Evolutionary conservation across 176 grass and related monocot genomes (phyloP).

Genomic region (Puya raimondii): DNA sequence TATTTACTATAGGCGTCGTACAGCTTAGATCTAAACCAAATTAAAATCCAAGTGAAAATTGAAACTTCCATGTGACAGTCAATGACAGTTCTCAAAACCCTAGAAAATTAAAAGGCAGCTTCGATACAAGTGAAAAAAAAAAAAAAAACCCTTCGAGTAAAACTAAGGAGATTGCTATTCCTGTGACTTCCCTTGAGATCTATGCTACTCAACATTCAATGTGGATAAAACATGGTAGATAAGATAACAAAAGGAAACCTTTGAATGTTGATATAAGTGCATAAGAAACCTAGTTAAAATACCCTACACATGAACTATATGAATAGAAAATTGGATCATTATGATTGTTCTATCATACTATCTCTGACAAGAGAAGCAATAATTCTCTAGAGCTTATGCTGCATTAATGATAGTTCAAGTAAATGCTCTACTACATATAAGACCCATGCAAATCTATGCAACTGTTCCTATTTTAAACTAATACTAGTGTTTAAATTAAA

Average conservation of each 20-base stretch:
- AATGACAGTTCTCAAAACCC: conserved; percentile 15
- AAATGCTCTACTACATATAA: conserved; percentile 15
- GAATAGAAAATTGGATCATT: conserved; percentile 1
- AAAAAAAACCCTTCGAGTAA: conserved; percentile 6
- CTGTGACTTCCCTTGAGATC: background rate
- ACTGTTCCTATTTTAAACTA: background rate
- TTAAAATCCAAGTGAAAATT: conserved; percentile 4
- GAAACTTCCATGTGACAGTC: background rate
- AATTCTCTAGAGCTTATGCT: conserved; percentile 26
- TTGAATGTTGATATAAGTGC: conserved; percentile 2
- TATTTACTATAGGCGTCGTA: too few relatives aligned
- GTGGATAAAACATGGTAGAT: background rate
- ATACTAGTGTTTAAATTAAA: background rate
- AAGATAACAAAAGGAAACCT: background rate
- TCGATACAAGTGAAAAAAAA: background rate
- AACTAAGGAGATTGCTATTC: background rate
- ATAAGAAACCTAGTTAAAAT: conserved; percentile 14
- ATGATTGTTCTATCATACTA: conserved; percentile 27
- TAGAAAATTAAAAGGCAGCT: conserved; percentile 14
- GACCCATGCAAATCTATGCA: conserved; percentile 3
- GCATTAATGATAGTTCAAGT: background rate
- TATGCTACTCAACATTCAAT: conserved; percentile 7
- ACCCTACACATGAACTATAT: conserved; percentile 8
- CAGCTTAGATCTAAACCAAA: background rate
- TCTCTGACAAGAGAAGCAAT: conserved; percentile 35